Percentiles rank a stretch among this genome's conserved stretches.
phyloP scores from a whole-genome alignment of 2,329 filamentous ascomycete species.

The Tolypocladium ovalisporum region DNA sequence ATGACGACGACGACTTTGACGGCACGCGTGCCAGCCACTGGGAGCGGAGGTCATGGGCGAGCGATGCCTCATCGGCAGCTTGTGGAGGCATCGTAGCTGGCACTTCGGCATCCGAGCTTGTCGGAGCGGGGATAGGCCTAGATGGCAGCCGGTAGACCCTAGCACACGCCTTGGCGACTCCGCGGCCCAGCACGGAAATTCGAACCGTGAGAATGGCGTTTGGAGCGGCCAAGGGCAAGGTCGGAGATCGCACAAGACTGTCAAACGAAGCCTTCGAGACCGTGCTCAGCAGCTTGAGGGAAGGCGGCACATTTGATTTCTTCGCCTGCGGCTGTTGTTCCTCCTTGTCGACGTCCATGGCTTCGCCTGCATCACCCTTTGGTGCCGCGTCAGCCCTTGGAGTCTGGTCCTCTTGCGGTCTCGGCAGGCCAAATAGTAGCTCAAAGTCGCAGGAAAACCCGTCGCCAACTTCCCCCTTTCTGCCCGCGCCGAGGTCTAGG shows the following conservation, averaged over 20 bases:
- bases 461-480: constrained; percentile 71
- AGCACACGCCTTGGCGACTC: constrained; percentile 60
- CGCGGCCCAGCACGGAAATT: constrained; percentile 57
- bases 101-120: constrained; percentile 29
- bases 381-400: not conserved
- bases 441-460: constrained; percentile 83
- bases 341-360: constrained; percentile 20
- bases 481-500: constrained; percentile 60
- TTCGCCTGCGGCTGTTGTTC: not conserved
- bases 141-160: constrained; percentile 75
- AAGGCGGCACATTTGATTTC: not conserved
- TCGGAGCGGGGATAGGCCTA: constrained; percentile 6
- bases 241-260: constrained; percentile 10
- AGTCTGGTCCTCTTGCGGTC: constrained; percentile 4
- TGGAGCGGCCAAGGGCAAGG: constrained; percentile 15
- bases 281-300: constrained; percentile 10
- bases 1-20: not conserved
- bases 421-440: constrained; percentile 37
- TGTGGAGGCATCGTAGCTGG: constrained; percentile 29
- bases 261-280: constrained; percentile 20
- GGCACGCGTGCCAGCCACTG: constrained; percentile 60
- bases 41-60: constrained; percentile 42
- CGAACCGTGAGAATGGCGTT: constrained; percentile 47
- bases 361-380: constrained; percentile 12
- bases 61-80: constrained; percentile 6